Evolutionary conservation across 1,284 basidiomycete genomes (phyloP).

Genomic region (Rhodotorula sp.): DNA sequence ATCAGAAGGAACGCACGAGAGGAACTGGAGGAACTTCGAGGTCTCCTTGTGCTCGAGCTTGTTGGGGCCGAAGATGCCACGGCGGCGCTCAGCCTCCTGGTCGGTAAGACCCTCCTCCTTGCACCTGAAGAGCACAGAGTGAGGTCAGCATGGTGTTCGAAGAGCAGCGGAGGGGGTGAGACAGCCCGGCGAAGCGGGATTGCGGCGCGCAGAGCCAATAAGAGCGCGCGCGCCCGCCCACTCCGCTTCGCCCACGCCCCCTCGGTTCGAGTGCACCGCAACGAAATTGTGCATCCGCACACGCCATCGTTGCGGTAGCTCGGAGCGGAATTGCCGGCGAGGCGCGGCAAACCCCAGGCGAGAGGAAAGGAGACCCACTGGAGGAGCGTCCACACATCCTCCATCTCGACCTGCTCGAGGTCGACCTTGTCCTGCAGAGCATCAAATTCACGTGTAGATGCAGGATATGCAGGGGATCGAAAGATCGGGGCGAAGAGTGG

Average conservation of each 20-base stretch:
- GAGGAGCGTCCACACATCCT: constrained; percentile 93
- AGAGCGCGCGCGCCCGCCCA: no score
- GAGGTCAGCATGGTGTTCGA: not conserved
- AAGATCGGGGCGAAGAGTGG: not conserved
- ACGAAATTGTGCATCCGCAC: no score
- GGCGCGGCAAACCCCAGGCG: not conserved
- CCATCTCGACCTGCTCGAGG: constrained; percentile 92
- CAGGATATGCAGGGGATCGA: not conserved
- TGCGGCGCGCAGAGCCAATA: no score
- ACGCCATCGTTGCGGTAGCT: not conserved
- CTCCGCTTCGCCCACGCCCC: no score
- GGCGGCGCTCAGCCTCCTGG: constrained; percentile 77
- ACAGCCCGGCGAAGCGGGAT: not conserved
- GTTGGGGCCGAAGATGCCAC: constrained; percentile 95
- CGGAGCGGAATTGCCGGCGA: not conserved
- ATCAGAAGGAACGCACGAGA: constrained; percentile 53
- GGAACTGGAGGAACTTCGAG: constrained; percentile 83
- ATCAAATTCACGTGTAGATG: constrained; percentile 60
- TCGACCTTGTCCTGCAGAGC: constrained; percentile 90
- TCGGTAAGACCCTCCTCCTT: constrained; percentile 71
- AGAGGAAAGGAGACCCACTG: constrained; percentile 61
- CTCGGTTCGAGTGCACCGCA: no score
- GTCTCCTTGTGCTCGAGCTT: constrained; percentile 89
- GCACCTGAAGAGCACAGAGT: constrained; percentile 39
- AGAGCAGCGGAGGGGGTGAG: not conserved